Conservation (phyloP, 768 basidiomycete species). For the Tulasnella sp. region DNA sequence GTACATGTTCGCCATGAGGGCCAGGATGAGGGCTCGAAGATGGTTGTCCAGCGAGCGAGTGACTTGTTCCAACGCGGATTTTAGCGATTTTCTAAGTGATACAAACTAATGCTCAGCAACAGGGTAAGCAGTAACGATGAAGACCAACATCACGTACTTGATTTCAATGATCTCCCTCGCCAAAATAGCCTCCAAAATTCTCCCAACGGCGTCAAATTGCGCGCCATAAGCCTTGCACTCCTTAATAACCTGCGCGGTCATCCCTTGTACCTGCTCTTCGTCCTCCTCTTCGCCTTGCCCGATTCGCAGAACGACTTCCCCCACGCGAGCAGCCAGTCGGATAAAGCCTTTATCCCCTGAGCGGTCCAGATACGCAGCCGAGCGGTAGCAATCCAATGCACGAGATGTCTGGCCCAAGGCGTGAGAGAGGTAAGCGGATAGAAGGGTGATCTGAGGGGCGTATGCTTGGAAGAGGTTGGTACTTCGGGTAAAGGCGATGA, state of each 20-base stretch:
- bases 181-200: slow-evolving; percentile 25
- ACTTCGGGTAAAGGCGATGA: slow-evolving; percentile 62
- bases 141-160: slow-evolving; percentile 44
- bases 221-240: slow-evolving; percentile 44
- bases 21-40: slow-evolving; percentile 63
- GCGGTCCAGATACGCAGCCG: slow-evolving; percentile 51
- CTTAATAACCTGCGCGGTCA: slow-evolving; percentile 41
- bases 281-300: slow-evolving; percentile 35
- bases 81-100: slow-evolving; percentile 51
- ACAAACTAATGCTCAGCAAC: neutral
- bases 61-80: slow-evolving; percentile 55
- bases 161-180: slow-evolving; percentile 52
- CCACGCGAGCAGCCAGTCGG: slow-evolving; percentile 48
- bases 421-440: slow-evolving; percentile 72
- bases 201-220: slow-evolving; percentile 19
- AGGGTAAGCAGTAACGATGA: slow-evolving; percentile 21
- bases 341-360: slow-evolving; percentile 40
- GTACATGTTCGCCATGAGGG: slow-evolving; percentile 66
- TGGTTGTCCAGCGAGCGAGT: slow-evolving; percentile 64
- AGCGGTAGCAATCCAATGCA: slow-evolving; percentile 59
- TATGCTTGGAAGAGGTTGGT: slow-evolving; percentile 53
- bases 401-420: slow-evolving; percentile 51
- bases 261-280: neutral
- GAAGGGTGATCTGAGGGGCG: slow-evolving; percentile 59
- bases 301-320: slow-evolving; percentile 50